Evolutionary conservation across 2,329 filamentous ascomycete genomes (phyloP), one percentile per base, ranked within the genome.

Genomic region (Fusarium subtropicale): DNA sequence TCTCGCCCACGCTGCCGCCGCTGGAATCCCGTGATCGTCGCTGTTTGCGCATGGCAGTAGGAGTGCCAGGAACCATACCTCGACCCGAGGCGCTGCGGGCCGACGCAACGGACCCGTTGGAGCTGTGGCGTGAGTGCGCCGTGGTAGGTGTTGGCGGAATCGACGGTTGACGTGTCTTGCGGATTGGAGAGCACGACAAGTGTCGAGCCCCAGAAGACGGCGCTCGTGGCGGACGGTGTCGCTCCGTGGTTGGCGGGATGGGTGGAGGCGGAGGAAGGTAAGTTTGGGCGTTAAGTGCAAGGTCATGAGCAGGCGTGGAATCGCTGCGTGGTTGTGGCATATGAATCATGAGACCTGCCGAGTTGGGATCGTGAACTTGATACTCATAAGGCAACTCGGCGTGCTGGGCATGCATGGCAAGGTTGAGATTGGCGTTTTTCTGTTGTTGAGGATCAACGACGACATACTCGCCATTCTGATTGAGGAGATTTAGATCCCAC

Each of bases 191-290:
- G 56, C 74, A 76, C 31, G 77, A 80, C 64, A 81, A 77, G 71
- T 87, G 83, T 22, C 85, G 80, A 18, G 86, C 84, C 4, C 86
- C 86, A 1, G 85, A 85, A 2, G 85, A 87, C 3, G 85, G 86
- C 7, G 86, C 86, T 13, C 83, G 81, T 1, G 86, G 85, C 53
- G 84, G 84, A 15, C 82, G 81, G 33, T 81, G 77, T 33, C 79
- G 78, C 42, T 84, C 81, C 20, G 76, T 68, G 22, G 71, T 67
- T n/a, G 75, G 69, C 1, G 74, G 71, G 3, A 75, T 63, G 9
- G 78, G 76, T 26, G 73, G 76, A 9, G 76, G 79, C 22, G 77
- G 77, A 8, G 77, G 76, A 12, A 80, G 76, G 46, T 79, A 79
- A 7, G 79, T 77, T 58, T 79, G 79, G 39, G 77, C 64, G 70